Evolutionary conservation across 495 filamentous ascomycete species (phyloP).

Genomic region (Neohortaea acidophila): DNA sequence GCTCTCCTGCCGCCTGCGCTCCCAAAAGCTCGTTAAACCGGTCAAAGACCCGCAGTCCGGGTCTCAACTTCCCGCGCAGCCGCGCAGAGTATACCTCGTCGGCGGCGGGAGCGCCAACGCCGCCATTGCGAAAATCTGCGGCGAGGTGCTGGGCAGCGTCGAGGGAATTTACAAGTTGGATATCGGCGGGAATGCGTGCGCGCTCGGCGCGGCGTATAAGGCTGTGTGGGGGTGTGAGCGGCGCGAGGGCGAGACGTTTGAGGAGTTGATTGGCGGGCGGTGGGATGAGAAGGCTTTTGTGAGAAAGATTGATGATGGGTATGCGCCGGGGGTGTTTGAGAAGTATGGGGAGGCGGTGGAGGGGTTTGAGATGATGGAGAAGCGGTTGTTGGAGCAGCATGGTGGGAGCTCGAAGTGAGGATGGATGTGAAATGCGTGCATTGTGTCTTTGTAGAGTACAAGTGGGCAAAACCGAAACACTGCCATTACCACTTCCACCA

Average conservation of each 20-base stretch:
- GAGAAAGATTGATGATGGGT: conserved; percentile 68
- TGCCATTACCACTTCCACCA: too few relatives aligned
- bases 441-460: too few relatives aligned
- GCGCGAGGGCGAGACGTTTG: conserved; percentile 55
- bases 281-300: conserved; percentile 79
- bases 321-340: conserved; percentile 55
- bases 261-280: conserved; percentile 62
- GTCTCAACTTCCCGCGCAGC: conserved; percentile 55
- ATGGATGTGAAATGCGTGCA: too few relatives aligned
- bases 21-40: conserved; percentile 47
- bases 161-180: conserved; percentile 88
- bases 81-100: conserved; percentile 79
- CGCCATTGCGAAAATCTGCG: conserved; percentile 65
- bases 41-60: conserved; percentile 31
- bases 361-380: conserved; percentile 70
- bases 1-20: conserved; percentile 73
- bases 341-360: conserved; percentile 59
- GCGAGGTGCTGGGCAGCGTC: conserved; percentile 70
- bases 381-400: conserved; percentile 38
- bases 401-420: too few relatives aligned
- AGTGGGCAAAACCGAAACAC: too few relatives aligned
- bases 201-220: conserved; percentile 90
- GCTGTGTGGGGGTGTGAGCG: conserved; percentile 82
- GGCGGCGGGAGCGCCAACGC: conserved; percentile 80
- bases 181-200: conserved; percentile 92